Evolutionary conservation across 2,329 filamentous ascomycete genomes (phyloP), one percentile per base, ranked within the genome.

Genomic region (Immersiporthe knoxdaviesiana): DNA sequence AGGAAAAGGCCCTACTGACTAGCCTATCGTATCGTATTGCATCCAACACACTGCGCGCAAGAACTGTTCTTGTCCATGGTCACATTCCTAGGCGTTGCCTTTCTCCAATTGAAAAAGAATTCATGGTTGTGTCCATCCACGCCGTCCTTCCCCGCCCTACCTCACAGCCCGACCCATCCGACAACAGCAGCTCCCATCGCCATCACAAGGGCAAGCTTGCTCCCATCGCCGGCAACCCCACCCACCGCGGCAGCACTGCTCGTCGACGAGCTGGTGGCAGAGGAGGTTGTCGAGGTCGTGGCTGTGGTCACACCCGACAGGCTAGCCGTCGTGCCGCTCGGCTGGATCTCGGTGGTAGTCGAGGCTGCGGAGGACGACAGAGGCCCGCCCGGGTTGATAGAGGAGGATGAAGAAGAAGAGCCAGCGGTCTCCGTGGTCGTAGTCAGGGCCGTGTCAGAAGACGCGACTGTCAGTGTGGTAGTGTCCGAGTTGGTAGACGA

Each of bases 141-240:
- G 30, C 32, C 18, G 5, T 50, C 1, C 27, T 5, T 11, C 27
- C 27, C 21, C 7, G 1, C 59, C 35, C 11, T 27, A 12, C 10
- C n/a, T 64, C 37, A 63, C 63, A 66, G 47, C 37, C 60, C 67
- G 54, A 69, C 39, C 54, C 56, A 69, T 6, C 70, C 70, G 14
- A 67, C 12, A n/a, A 71, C 21, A 5, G 67, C 70, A 63, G 63
- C 63, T 5, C 69, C 70, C 18, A 71, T 8, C 12, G 70, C 70
- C 37, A 69, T 52, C 41, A 67, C 70, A 63, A 71, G 58, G 24
- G 70, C 70, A 37, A 71, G 32, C 50, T n/a, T 69, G 10, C 59
- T 66, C 0, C 66, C 58, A 11, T 30, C 54, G 8, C 21, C 67
- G 10, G 67, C 14, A 11, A 21, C 59, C 14, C 39, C 39, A 30